Evolutionary conservation across 495 filamentous ascomycete species (phyloP).

Genomic region (Bombardia bombarda): DNA sequence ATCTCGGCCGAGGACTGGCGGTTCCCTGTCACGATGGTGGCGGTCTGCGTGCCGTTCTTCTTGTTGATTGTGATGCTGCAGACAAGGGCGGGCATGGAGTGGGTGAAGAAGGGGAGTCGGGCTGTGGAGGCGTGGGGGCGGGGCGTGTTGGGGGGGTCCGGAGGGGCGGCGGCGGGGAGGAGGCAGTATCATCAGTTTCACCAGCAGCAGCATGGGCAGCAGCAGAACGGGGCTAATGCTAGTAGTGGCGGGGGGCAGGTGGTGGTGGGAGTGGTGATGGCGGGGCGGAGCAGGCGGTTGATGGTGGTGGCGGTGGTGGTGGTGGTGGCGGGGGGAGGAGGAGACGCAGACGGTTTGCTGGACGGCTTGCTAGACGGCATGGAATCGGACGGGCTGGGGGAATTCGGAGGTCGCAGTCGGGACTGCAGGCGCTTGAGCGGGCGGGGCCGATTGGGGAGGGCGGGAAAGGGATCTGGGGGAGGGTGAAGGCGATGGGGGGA

Average conservation of each 20-base stretch:
- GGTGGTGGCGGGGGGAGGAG: neutral
- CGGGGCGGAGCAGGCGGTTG: neutral
- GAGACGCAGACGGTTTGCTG: too few species aligned
- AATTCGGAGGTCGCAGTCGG: neutral
- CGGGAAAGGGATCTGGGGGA: too few species aligned
- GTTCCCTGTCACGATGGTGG: conserved; percentile 22
- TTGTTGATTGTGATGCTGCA: conserved; percentile 22
- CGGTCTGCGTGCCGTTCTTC: conserved; percentile 27
- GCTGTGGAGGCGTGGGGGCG: neutral
- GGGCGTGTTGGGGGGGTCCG: neutral
- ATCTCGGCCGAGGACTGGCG: conserved; percentile 20
- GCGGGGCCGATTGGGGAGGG: too few species aligned
- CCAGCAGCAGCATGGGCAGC: too few species aligned
- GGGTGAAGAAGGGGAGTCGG: neutral
- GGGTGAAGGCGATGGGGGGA: too few species aligned
- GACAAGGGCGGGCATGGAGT: conserved; percentile 14
- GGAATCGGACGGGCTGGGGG: too few species aligned
- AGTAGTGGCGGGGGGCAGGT: neutral
- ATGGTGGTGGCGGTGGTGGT: neutral
- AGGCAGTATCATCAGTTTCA: too few species aligned
- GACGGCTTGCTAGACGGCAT: too few species aligned
- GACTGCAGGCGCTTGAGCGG: too few species aligned
- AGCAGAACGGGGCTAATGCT: too few species aligned
- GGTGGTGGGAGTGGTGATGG: neutral
- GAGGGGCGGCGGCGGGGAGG: too few species aligned